Base-by-base conservation (phyloP, 208 protist genomes). In the Leptomonas pyrrhocoris region DNA sequence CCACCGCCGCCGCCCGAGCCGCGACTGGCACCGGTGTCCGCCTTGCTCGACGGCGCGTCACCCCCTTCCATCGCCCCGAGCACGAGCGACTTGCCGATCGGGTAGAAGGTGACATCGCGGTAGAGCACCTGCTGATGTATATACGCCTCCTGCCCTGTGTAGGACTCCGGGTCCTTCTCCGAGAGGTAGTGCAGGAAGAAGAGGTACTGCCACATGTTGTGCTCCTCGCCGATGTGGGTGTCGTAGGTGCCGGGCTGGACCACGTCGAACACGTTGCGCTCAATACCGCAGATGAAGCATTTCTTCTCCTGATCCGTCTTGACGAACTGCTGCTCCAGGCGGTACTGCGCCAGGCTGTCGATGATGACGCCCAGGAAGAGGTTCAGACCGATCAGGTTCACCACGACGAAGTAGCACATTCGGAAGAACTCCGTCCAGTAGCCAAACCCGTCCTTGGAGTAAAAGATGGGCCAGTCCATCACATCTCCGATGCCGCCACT, bases 191-290 rank as follows among this genome's bases (percentile, higher is more conserved):
- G 85, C n/a, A 94, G 73, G 56, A 98, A 98, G 84, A 90, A 95
- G 25, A 98, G 59, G 78, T 98, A 98, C 68, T 94, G 82, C 97
- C 97, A 98, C 86, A 98, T 92, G 81, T 98, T 96, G 84, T 98
- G 97, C 60, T 98, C 94, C 53, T 90, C 60, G 16, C 74, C 53
- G 54, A 96, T 87, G 83, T 98, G 95, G 9, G 79, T 70, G 36
- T 89, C 62, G 68, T 97, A 97, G 21, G 89, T 88, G 68, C 89
- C 84, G 42, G 83, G 67, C 46, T 77, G 67, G 38, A 77, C 73
- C 48, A 81, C 71, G 45, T 98, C 96, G 58, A 98, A 97, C 21
- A 81, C 69, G 49, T 86, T 79, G 11, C 88, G 80, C 28, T 92
- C 83, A 25, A 98, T 73, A 18, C 94, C 95, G 73, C 95, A 98